Percentiles rank a stretch among this genome's conserved stretches.
Evolutionary conservation across 1,284 basidiomycete species (phyloP).

Genomic region (Marasmius sp.): DNA sequence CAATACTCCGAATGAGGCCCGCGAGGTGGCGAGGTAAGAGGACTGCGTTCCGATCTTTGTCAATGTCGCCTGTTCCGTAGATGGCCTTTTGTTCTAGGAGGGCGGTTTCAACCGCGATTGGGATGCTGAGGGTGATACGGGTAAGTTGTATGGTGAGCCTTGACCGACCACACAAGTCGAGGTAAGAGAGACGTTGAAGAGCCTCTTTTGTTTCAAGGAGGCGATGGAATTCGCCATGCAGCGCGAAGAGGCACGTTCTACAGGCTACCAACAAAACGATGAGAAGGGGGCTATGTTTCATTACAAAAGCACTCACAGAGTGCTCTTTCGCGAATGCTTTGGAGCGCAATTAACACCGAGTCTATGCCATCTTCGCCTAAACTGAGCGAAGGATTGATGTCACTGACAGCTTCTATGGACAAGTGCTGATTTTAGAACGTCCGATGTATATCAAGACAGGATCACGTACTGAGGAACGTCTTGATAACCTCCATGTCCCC

Average conservation of each 20-base stretch:
- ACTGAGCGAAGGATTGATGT: constrained; percentile 68
- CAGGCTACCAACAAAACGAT: constrained; percentile 51
- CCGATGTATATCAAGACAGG: not conserved
- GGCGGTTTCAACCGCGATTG: constrained; percentile 74
- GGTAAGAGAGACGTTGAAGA: constrained; percentile 74
- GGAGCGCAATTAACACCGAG: constrained; percentile 59
- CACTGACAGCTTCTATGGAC: constrained; percentile 62
- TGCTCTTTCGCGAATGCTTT: constrained; percentile 64
- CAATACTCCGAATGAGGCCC: constrained; percentile 57
- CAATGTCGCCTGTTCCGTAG: constrained; percentile 13
- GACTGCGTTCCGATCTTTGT: constrained; percentile 19
- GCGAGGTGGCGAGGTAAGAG: constrained; percentile 59
- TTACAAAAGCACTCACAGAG: constrained; percentile 50
- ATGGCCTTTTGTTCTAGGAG: constrained; percentile 38
- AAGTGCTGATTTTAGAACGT: not conserved
- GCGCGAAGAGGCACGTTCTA: constrained; percentile 71
- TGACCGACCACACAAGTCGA: constrained; percentile 77
- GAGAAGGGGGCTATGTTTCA: constrained; percentile 5
- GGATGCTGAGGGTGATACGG: constrained; percentile 77
- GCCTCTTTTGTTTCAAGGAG: constrained; percentile 79
- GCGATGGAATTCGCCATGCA: constrained; percentile 71
- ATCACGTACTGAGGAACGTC: constrained; percentile 64
- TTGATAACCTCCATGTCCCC: constrained; percentile 83
- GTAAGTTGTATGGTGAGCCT: constrained; percentile 77
- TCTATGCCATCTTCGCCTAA: constrained; percentile 74